Percentiles rank a stretch among this genome's conserved stretches.
These are phyloP conservation scores for Actinidia chinensis DNA, from an alignment of 179 eudicot species.

Conservation along the genomic window DNA sequence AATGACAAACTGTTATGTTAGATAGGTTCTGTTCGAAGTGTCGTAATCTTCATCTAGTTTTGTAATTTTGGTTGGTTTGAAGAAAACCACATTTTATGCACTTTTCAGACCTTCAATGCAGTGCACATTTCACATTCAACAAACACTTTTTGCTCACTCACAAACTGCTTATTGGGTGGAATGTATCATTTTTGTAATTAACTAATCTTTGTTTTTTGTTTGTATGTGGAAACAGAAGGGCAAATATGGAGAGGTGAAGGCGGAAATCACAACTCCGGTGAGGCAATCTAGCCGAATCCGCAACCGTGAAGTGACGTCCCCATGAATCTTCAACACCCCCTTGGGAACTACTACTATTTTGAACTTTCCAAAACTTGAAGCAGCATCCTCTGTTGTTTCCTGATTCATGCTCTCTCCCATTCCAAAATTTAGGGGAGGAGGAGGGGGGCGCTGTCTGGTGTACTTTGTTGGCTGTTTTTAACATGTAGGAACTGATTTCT, in stretches of 20 bases:
- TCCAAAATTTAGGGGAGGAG: background rate
- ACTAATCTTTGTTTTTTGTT: background rate
- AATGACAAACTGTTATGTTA: too few relatives aligned
- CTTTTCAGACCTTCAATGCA: too few relatives aligned
- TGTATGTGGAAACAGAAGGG: constrained; percentile 29
- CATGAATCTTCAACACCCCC: constrained; percentile 34
- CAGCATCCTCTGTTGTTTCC: constrained; percentile 52
- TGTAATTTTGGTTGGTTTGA: background rate
- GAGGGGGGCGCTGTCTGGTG: background rate
- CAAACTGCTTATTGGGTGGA: too few relatives aligned
- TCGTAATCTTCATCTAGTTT: too few relatives aligned
- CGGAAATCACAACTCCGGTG: constrained; percentile 34
- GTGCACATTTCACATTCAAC: too few relatives aligned
- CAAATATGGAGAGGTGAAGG: constrained; percentile 23
- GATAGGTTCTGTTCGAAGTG: too few relatives aligned
- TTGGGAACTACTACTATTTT: constrained; percentile 8
- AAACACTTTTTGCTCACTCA: too few relatives aligned
- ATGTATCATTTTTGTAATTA: background rate
- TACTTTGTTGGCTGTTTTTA: background rate
- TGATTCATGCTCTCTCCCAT: constrained; percentile 39
- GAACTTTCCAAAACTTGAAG: constrained; percentile 16
- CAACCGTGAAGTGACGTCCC: constrained; percentile 35
- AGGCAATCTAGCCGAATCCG: constrained; percentile 52
- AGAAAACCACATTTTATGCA: background rate
- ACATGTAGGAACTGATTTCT: constrained; percentile 13